Base-by-base conservation (phyloP, 768 basidiomycete species). In the Daedaleopsis sinensis region DNA sequence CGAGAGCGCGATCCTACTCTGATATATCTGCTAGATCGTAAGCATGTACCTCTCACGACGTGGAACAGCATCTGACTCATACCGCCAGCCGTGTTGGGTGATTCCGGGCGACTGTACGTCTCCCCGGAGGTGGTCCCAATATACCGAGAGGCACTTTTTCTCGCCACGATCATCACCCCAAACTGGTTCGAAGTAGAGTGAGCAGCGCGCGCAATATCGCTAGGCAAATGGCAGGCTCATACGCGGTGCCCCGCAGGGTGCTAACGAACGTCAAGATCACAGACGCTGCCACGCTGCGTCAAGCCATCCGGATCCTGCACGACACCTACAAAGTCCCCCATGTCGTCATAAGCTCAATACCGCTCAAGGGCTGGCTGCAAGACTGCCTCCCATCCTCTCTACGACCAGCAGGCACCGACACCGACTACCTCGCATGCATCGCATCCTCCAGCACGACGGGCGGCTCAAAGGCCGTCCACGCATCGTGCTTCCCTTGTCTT, bases 181-280 rank as follows among this genome's bases (percentile, higher is more conserved):
- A 99, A 99, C 71, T 97, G 95, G 86, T 99, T 95, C 68, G 97
- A 99, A 78, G 91, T 90, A 63, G 96, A 98, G 94, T 96, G 71
- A 73, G 88, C 74, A 15, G 27, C 48, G 23, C 35, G 37, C 42
- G 11, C 46, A 37, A 44, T 13, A 37, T 12, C 12, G 35, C 39
- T 13, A 6, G 13, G 7, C 6, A 43, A 35, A 44, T 38, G 0
- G 27, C 59, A 27, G 2, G 70, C 62, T 43, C n/a, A 16, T 32
- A 27, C 44, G n/a, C 19, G 5, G 32, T 18, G 19, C 9, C 8
- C 35, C 35, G 5, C 64, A 98, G 95, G 76, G 78, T 88, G 3
- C 79, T 99, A 18, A 94, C 96, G 0, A 83, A 86, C 32, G 78
- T 84, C 38, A 75, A 84, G 59, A 84, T 99, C 49, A 80, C 78